These are phyloP conservation scores for Arabis hirsuta DNA, from an alignment of 345 rosid genomes.

Conservation along the genomic window DNA sequence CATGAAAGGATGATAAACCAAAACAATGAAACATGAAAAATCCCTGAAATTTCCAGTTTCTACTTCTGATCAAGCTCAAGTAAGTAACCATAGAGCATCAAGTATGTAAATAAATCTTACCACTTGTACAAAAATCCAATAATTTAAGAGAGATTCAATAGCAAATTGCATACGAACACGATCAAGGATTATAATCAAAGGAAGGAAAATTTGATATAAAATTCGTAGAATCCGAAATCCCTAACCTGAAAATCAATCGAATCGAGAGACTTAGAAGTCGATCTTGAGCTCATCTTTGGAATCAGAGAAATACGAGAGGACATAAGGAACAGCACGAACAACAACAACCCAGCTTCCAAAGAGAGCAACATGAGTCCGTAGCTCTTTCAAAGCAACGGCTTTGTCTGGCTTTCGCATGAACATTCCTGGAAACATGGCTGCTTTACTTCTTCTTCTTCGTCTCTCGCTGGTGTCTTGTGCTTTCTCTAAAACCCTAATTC, in stretches of 20 bases:
- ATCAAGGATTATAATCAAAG: background rate
- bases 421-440: slow-evolving; percentile 85
- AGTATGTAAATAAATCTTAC: background rate
- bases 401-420: slow-evolving; percentile 77
- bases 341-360: slow-evolving; percentile 72
- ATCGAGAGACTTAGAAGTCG: slow-evolving; percentile 50
- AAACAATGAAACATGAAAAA: background rate
- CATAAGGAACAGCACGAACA: slow-evolving; percentile 70
- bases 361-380: slow-evolving; percentile 62
- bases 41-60: background rate
- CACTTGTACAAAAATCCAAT: background rate
- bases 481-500: slow-evolving; percentile 38
- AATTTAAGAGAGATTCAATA: background rate
- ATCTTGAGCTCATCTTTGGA: slow-evolving; percentile 83
- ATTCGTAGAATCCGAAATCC: background rate
- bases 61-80: background rate
- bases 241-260: slow-evolving; percentile 10
- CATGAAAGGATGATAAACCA: background rate
- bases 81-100: background rate
- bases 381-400: slow-evolving; percentile 82
- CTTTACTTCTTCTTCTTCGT: slow-evolving; percentile 25
- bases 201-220: background rate
- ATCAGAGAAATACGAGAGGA: slow-evolving; percentile 65
- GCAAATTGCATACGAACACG: background rate
- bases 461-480: slow-evolving; percentile 16